phyloP scores from a whole-genome alignment of 352 stramenopile genomes.

The Aphanomyces invadans region DNA sequence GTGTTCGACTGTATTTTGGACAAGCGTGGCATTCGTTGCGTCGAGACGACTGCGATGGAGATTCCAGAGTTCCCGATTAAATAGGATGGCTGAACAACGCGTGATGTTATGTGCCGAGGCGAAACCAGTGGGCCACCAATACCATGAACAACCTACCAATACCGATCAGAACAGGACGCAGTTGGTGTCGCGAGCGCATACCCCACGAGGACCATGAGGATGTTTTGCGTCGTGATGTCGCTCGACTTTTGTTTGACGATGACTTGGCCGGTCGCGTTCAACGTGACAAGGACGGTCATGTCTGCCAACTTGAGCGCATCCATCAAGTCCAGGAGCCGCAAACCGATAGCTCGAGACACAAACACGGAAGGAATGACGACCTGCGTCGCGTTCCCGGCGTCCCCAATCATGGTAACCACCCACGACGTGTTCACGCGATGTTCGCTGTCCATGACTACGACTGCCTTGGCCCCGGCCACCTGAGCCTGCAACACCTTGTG shows the following conservation, averaged over 20 bases:
- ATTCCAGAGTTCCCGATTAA: not conserved
- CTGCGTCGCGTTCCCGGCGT: constrained; percentile 2
- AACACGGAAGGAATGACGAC: constrained; percentile 8
- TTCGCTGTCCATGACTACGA: constrained; percentile 13
- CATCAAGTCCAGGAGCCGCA: not conserved
- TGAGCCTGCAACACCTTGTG: constrained; percentile 17
- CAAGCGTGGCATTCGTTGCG: no score
- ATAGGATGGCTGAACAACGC: not conserved
- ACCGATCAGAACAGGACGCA: not conserved
- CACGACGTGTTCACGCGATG: constrained; percentile 5
- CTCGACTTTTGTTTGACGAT: not conserved
- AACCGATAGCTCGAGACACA: constrained; percentile 4
- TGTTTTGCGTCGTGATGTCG: constrained; percentile 1
- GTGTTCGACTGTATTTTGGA: no score
- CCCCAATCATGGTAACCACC: constrained; percentile 3
- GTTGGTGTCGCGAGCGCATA: not conserved
- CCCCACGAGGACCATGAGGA: constrained; percentile 3
- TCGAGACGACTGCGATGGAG: no score
- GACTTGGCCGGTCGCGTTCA: constrained; percentile 2
- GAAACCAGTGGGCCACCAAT: constrained; percentile 1
- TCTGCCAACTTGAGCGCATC: not conserved
- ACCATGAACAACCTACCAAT: not conserved
- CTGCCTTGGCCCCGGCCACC: constrained; percentile 2
- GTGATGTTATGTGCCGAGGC: not conserved
- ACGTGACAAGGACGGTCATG: not conserved